Base-by-base conservation (phyloP, 768 basidiomycete species). In the Termitomyces sp. region DNA sequence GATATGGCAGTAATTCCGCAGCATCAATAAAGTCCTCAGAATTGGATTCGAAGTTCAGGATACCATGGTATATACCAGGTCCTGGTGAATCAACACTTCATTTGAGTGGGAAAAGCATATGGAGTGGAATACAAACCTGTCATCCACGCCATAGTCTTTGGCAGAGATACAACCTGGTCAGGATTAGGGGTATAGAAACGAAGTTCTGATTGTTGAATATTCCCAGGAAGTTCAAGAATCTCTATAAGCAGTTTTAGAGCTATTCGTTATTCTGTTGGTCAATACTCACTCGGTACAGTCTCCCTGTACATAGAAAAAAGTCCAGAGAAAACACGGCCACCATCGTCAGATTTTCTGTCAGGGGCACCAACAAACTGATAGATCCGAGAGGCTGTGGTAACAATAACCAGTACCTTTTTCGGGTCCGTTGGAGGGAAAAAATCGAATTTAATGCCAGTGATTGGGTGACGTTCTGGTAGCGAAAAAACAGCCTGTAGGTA, bases 211-310 rank as follows among this genome's bases (percentile, higher is more conserved):
- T 85, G 77, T 56, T 84, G 81, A 59, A 85, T 72, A 61, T 88
- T 82, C 54, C 96, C 92, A 17, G 94, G 94, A 7, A 98, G 79
- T 71, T 98, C 96, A 37, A 94, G 83, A 63, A 96, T 94, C 76
- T 94, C 94, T 95, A 74, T 51, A 34, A 29, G 25, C 5, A 45
- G 34, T 12, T 14, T 60, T 7, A 56, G 47, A 50, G 37, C 14
- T 53, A 47, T 45, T 52, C 15, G 17, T 14, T 32, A 12, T 40
- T 52, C 47, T 25, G 38, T n/a, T 46, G 36, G n/a, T 56, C 38
- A 68, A 60, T 20, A 70, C 73, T 48, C 61, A 96, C 96, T 96
- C 20, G 94, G 94, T 20, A 87, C 83, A 7, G 80, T 78, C 57
- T 95, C 94, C 51, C 86, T 78, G 67, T 94, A 94, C 17, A 78